Evolutionary conservation across 495 filamentous ascomycete genomes (phyloP).

Genomic region (Aspergillus funiculosus): DNA sequence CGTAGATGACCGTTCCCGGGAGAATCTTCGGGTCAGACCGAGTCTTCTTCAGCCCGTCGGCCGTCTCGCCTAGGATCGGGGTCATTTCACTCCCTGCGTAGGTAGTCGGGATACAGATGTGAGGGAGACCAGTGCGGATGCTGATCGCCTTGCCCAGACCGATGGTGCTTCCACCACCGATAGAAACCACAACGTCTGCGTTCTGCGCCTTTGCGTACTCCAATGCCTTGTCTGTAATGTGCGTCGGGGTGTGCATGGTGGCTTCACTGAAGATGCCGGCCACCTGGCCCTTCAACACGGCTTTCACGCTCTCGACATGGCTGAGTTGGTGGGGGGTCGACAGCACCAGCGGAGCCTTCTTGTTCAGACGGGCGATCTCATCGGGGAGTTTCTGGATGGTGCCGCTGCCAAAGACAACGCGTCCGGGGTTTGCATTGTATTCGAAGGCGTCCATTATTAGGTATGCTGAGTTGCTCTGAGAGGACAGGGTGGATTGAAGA

Average conservation of each 20-base stretch:
- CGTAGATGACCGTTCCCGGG: slow-evolving; percentile 62
- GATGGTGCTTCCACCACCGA: slow-evolving; percentile 62
- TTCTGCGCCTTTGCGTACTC: slow-evolving; percentile 41
- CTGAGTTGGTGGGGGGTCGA: slow-evolving; percentile 51
- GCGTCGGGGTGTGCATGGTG: slow-evolving; percentile 63
- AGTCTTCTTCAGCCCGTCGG: slow-evolving; percentile 58
- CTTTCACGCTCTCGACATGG: slow-evolving; percentile 46
- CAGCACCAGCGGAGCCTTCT: slow-evolving; percentile 53
- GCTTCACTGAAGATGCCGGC: slow-evolving; percentile 57
- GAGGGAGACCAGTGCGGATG: slow-evolving; percentile 56
- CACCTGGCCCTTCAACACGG: slow-evolving; percentile 45
- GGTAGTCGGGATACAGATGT: slow-evolving; percentile 64
- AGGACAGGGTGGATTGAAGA: too few species aligned
- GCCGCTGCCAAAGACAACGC: slow-evolving; percentile 59
- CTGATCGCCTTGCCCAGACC: slow-evolving; percentile 63
- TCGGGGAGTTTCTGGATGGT: slow-evolving; percentile 55
- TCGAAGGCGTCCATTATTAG: slow-evolving; percentile 55
- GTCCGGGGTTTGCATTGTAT: slow-evolving; percentile 53
- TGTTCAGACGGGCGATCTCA: slow-evolving; percentile 50
- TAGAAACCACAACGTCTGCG: slow-evolving; percentile 54
- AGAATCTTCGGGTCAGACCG: slow-evolving; percentile 60
- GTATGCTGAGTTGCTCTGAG: not conserved
- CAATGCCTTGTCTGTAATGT: slow-evolving; percentile 57
- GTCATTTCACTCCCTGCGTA: slow-evolving; percentile 69
- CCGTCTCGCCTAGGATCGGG: slow-evolving; percentile 62